Evolutionary conservation across 2,329 filamentous ascomycete genomes (phyloP).

Genomic region (Aspergillus sp.): DNA sequence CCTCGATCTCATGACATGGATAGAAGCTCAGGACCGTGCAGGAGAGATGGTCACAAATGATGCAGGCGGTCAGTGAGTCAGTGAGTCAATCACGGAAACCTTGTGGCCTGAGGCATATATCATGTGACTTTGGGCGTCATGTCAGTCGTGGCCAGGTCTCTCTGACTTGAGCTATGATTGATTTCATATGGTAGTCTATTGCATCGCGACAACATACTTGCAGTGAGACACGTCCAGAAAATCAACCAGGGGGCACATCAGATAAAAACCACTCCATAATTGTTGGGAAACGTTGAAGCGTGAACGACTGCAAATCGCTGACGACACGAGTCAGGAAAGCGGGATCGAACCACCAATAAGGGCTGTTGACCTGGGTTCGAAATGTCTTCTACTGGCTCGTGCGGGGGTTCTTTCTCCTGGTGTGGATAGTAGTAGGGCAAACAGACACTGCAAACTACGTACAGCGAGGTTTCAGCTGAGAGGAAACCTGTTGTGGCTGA

Average conservation of each 20-base stretch:
- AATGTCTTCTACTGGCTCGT: slow-evolving; percentile 1
- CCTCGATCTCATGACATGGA: slow-evolving; percentile 13
- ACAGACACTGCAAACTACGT: background rate
- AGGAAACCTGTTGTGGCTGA: background rate
- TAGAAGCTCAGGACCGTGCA: slow-evolving; percentile 9
- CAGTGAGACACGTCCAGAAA: too few relatives aligned
- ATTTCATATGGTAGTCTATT: background rate
- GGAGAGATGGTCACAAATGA: slow-evolving; percentile 1
- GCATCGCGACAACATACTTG: too few relatives aligned
- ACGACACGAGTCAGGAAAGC: slow-evolving; percentile 23
- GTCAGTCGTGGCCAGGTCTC: too few relatives aligned
- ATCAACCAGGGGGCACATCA: too few relatives aligned
- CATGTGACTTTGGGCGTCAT: slow-evolving; percentile 10
- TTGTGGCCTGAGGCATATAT: slow-evolving; percentile 16
- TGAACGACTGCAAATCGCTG: slow-evolving; percentile 12
- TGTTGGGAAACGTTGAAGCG: background rate
- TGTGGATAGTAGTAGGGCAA: background rate
- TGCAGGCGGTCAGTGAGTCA: slow-evolving; percentile 20
- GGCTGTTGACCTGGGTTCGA: background rate
- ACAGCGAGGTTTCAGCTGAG: background rate
- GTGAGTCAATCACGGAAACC: background rate
- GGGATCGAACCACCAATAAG: slow-evolving; percentile 12
- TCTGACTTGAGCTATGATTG: too few relatives aligned
- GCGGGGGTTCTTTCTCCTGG: slow-evolving; percentile 5
- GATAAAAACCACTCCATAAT: background rate